Evolutionary conservation across 805 yeast genomes (phyloP), one percentile per base, ranked within the genome.

Genomic region (Cyberlindnera sargentensis): DNA sequence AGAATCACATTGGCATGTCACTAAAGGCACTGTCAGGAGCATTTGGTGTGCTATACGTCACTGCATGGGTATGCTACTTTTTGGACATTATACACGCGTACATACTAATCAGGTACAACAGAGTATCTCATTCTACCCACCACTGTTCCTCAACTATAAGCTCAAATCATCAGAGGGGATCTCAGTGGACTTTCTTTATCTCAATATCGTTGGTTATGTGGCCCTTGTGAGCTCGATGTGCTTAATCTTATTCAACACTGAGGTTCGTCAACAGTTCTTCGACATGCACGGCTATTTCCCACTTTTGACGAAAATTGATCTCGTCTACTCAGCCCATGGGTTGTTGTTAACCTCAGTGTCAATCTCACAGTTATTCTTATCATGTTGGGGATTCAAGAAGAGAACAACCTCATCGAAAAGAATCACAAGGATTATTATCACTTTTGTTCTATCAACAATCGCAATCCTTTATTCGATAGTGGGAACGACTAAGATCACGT

Each of bases 91-190:
- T 32, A 8, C 28, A n/a, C 29, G 6, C 8, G 28, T 37, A 5
- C 20, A 20, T n/a, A n/a, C 37, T 10, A 29, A 34, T 23, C 2
- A 11, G 20, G 23, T 6, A 34, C 36, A 15, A 8, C 26, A 68
- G 75, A 65, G 78, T 11, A 43, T 73, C 1, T 72, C 80, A 2
- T 71, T 71, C 57, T 76, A 76, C 47, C 78, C 80, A 4, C 71
- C 76, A 2, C 42, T 76, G 6, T 34, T 65, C 6, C 58, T 72
- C 7, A 73, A 73, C 47, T 65, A 63, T 50, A 57, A 49, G 27
- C 56, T 66, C 11, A 60, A 56, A 41, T 65, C 75, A 0, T 61
- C 80, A 0, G 74, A 72, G 41, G 78, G 79, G 0, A 53, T 76
- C 2, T 76, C 81, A 0, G 49, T 67, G 4, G 82, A 76, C 48